A percentile compares a stretch with the other conserved stretches of the same genome.
These are phyloP conservation scores for Podaxis sp. DNA, from an alignment of 768 basidiomycete genomes.

Conservation along the genomic window DNA sequence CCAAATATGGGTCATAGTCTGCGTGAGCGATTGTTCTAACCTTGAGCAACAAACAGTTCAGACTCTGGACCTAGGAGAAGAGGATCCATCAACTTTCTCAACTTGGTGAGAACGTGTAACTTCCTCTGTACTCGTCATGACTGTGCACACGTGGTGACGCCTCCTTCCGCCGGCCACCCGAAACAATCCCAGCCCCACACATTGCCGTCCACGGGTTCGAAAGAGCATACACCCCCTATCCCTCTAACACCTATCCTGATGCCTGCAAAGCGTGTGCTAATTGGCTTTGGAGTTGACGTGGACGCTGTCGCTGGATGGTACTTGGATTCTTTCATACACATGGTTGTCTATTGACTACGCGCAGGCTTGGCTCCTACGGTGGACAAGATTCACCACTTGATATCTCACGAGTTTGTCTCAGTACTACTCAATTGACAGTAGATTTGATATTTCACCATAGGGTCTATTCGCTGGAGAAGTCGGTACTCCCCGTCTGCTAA, in stretches of 20 bases:
- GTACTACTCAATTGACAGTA: neutral
- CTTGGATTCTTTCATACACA: neutral
- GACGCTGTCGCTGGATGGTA: slow-evolving; percentile 79
- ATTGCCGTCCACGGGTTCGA: neutral
- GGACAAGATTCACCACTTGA: slow-evolving; percentile 73
- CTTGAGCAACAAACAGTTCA: neutral
- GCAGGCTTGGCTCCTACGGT: slow-evolving; percentile 73
- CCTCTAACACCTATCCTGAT: slow-evolving; percentile 27
- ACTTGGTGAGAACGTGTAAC: neutral
- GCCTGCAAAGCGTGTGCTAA: slow-evolving; percentile 53
- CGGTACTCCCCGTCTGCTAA: slow-evolving; percentile 64
- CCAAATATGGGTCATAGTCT: neutral
- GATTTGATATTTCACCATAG: slow-evolving; percentile 19
- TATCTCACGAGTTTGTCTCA: slow-evolving; percentile 53
- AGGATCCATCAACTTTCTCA: neutral
- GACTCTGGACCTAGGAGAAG: neutral
- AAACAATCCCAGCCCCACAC: neutral
- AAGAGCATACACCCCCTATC: neutral
- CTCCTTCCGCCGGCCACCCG: neutral
- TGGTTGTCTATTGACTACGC: neutral
- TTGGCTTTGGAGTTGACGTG: slow-evolving; percentile 71
- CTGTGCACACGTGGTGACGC: neutral
- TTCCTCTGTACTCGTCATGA: neutral
- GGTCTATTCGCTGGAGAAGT: slow-evolving; percentile 80
- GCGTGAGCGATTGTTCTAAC: neutral